Evolutionary conservation across 2,329 filamentous ascomycete genomes (phyloP).

Genomic region (Fusarium nanum): DNA sequence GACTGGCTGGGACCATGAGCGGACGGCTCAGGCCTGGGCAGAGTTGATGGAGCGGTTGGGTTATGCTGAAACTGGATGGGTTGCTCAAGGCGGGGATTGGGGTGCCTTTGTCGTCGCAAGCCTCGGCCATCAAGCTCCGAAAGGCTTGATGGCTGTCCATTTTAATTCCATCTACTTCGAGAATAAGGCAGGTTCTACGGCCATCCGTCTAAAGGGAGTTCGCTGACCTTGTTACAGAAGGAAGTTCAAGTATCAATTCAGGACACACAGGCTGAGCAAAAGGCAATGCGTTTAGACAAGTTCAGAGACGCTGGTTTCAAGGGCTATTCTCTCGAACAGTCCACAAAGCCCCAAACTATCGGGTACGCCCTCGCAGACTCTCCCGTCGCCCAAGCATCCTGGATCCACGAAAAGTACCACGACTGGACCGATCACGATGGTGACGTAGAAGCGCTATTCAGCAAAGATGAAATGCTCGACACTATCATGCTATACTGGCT

Average conservation of each 20-base stretch:
- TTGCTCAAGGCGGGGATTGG: conserved; percentile 23
- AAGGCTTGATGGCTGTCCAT: conserved; percentile 19
- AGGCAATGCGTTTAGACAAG: conserved; percentile 5
- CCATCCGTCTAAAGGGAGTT: rapidly evolving
- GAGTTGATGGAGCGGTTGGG: conserved; percentile 12
- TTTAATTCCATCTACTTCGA: conserved; percentile 24
- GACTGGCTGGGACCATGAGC: conserved; percentile 9
- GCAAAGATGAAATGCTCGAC: conserved; percentile 25
- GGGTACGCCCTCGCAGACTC: conserved; percentile 23
- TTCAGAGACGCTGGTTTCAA: background rate
- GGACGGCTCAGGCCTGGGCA: conserved; percentile 9
- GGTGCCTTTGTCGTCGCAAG: conserved; percentile 9
- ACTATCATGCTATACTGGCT: conserved; percentile 24
- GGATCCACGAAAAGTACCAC: conserved; percentile 20
- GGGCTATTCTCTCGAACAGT: conserved; percentile 14
- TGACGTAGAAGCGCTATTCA: conserved; percentile 1
- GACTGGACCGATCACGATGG: conserved; percentile 23
- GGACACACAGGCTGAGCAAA: background rate
- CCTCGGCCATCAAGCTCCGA: conserved; percentile 11
- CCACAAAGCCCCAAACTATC: conserved; percentile 13
- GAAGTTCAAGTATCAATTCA: background rate
- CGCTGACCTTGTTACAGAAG: background rate
- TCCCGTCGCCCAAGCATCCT: conserved; percentile 14
- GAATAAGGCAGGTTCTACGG: background rate
- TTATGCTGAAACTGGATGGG: conserved; percentile 2